phyloP scores from a whole-genome alignment of 192 early-diverging fungal genomes.

The Coemansia sp. region DNA sequence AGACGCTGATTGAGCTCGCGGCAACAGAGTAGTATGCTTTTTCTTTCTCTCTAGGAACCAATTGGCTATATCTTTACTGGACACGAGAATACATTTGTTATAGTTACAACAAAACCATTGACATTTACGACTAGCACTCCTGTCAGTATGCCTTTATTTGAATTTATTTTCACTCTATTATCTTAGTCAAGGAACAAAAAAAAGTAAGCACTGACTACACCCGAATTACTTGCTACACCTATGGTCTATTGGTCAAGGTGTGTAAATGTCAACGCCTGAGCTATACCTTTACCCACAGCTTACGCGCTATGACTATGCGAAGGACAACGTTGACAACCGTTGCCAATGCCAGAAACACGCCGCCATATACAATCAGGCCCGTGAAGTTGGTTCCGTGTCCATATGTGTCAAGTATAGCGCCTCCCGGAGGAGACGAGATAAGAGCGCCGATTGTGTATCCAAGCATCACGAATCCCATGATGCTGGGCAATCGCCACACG shows the following conservation, averaged over 20 bases:
- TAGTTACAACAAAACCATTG: neutral
- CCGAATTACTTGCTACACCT: neutral
- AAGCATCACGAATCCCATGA: slow-evolving; percentile 22
- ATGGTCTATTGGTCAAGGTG: neutral
- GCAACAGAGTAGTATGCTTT: neutral
- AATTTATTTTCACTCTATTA: neutral
- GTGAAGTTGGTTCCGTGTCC: slow-evolving; percentile 10
- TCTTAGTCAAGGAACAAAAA: neutral
- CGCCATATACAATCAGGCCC: slow-evolving; percentile 23
- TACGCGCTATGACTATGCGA: neutral
- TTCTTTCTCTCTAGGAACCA: neutral
- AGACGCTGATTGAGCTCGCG: slow-evolving; percentile 27
- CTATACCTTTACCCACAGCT: too few relatives aligned
- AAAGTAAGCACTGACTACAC: neutral
- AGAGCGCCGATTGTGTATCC: slow-evolving; percentile 21
- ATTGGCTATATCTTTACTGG: too few relatives aligned
- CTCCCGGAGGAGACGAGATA: slow-evolving; percentile 23
- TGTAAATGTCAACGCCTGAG: too few relatives aligned
- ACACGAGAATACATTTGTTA: too few relatives aligned
- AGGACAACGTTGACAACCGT: slow-evolving; percentile 11
- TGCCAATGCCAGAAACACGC: slow-evolving; percentile 19
- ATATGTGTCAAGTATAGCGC: slow-evolving; percentile 28
- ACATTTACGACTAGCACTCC: neutral
- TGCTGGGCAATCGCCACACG: too few relatives aligned
- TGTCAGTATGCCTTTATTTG: neutral